phyloP scores from a whole-genome alignment of 140 eudicot genomes.

The Flaveria floridana region DNA sequence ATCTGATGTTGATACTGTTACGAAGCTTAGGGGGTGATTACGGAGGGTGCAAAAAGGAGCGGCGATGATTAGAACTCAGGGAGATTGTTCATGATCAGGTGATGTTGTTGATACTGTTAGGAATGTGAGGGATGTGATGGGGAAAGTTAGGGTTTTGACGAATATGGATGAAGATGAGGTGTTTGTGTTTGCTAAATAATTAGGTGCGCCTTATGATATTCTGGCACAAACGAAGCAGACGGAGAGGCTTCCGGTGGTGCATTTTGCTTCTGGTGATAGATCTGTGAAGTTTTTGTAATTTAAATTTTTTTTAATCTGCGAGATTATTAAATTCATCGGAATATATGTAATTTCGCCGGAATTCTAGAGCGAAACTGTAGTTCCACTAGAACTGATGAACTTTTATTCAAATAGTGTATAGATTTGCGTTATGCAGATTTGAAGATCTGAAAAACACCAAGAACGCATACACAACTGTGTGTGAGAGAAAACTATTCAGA shows the following conservation, averaged over 20 bases:
- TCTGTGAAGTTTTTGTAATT: too few species aligned
- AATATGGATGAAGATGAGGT: constrained; percentile 92
- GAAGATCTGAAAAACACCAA: too few species aligned
- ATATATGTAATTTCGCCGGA: too few species aligned
- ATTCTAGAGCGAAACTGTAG: too few species aligned
- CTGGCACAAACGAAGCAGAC: constrained; percentile 81
- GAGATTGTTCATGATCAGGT: constrained; percentile 49
- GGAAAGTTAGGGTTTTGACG: constrained; percentile 58
- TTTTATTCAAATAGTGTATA: too few species aligned
- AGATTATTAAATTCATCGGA: too few species aligned
- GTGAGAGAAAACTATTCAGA: too few species aligned
- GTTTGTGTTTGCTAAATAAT: constrained; percentile 52
- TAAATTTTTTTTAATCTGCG: too few species aligned
- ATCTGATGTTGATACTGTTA: too few species aligned
- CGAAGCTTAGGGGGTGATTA: constrained; percentile 22
- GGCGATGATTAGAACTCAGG: constrained; percentile 73
- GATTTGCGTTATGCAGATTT: too few species aligned
- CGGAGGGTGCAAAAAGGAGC: constrained; percentile 84
- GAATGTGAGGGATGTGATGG: constrained; percentile 74
- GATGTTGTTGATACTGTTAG: constrained; percentile 56
- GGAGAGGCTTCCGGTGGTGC: constrained; percentile 86
- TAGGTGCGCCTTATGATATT: constrained; percentile 69
- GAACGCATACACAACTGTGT: too few species aligned
- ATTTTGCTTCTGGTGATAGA: constrained; percentile 81
- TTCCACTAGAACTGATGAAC: too few species aligned